A percentile compares a stretch with the other conserved stretches of the same genome.
Evolutionary conservation across 1,139 yeast genomes (phyloP).

Genomic region (Protomyces gravidus): DNA sequence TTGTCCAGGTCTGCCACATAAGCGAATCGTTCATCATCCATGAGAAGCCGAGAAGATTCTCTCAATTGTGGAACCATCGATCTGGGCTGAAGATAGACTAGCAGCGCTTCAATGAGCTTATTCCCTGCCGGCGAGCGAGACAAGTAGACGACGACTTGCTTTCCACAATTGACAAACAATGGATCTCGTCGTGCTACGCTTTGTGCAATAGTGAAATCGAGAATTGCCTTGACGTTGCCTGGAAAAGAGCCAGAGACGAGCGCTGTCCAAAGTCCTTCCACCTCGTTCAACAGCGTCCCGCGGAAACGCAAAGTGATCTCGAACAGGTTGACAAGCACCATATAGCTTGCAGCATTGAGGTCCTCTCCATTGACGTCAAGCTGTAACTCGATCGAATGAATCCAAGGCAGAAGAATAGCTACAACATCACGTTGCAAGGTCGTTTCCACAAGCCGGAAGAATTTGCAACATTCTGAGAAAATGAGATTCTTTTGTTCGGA

Average conservation of each 20-base stretch:
- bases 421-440: constrained; percentile 69
- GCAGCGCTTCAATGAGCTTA: constrained; percentile 58
- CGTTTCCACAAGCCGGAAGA: constrained; percentile 59
- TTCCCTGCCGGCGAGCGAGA: constrained; percentile 58
- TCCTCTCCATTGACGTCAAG: constrained; percentile 52
- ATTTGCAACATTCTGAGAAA: constrained; percentile 68
- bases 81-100: constrained; percentile 71
- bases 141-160: constrained; percentile 75
- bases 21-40: constrained; percentile 49
- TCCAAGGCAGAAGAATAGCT: constrained; percentile 83
- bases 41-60: constrained; percentile 39
- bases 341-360: constrained; percentile 44
- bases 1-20: constrained; percentile 69
- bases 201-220: constrained; percentile 64
- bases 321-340: constrained; percentile 77
- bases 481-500: constrained; percentile 57
- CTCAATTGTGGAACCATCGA: constrained; percentile 73
- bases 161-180: constrained; percentile 67
- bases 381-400: constrained; percentile 67
- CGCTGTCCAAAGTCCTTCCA: constrained; percentile 93
- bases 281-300: constrained; percentile 70
- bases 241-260: constrained; percentile 67
- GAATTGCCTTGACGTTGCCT: constrained; percentile 64
- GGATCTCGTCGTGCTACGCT: constrained; percentile 71
- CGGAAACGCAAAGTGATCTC: constrained; percentile 79